A percentile compares a stretch with the other conserved stretches of the same genome.
phyloP scores from a whole-genome alignment of 2,329 filamentous ascomycete species.

The Clarireedia homoeocarpa region DNA sequence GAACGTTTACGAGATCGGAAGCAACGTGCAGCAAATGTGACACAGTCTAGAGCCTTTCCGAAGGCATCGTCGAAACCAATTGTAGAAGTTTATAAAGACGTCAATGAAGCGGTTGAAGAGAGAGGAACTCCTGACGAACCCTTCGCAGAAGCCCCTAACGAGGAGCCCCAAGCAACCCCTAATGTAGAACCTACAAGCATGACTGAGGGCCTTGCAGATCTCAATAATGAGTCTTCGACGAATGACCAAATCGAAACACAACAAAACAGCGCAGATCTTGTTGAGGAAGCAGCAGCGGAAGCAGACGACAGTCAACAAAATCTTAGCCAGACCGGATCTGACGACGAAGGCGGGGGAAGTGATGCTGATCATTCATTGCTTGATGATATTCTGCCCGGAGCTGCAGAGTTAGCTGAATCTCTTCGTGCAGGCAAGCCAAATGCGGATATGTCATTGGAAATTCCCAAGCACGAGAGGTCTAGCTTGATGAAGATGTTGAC shows the following conservation, averaged over 20 bases:
- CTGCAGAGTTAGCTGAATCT: constrained; percentile 54
- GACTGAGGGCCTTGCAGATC: constrained; percentile 25
- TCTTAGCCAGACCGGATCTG: constrained; percentile 53
- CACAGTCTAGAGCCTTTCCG: constrained; percentile 72
- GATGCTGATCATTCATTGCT: constrained; percentile 64
- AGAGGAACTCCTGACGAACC: constrained; percentile 55
- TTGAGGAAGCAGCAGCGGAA: constrained; percentile 33
- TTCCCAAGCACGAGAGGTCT: constrained; percentile 87
- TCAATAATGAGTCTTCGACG: constrained; percentile 17
- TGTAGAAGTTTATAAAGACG: constrained; percentile 91
- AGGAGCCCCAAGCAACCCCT: constrained; percentile 24
- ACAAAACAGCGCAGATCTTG: constrained; percentile 23
- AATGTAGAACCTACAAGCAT: constrained; percentile 25
- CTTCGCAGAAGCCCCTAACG: constrained; percentile 30
- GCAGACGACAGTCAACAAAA: constrained; percentile 37
- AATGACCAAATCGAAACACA: constrained; percentile 20
- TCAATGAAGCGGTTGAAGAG: constrained; percentile 86
- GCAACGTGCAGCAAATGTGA: constrained; percentile 69
- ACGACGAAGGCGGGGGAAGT: constrained; percentile 60
- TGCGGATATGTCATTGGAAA: constrained; percentile 57
- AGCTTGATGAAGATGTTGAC: constrained; percentile 93
- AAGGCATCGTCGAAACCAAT: constrained; percentile 90
- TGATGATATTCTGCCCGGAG: constrained; percentile 59
- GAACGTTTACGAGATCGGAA: constrained; percentile 81
- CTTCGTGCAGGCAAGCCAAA: constrained; percentile 46